Conservation (phyloP, 2,329 filamentous ascomycete species). For the Colletotrichum coccodes region DNA sequence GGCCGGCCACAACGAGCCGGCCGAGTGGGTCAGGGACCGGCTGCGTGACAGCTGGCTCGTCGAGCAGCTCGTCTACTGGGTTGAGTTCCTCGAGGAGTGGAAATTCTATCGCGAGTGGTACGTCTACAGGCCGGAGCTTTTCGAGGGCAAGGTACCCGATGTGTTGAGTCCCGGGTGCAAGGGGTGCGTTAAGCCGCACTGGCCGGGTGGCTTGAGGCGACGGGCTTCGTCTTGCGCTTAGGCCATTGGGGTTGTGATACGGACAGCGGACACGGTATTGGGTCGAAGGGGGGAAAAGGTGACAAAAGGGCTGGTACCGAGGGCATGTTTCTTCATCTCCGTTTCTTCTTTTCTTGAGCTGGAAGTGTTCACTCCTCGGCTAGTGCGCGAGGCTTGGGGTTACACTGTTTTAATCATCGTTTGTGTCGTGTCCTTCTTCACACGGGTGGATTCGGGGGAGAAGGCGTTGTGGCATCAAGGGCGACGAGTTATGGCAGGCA, state of each 20-base stretch:
- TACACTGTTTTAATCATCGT: conserved; percentile 5
- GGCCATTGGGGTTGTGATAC: not conserved
- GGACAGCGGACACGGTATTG: not conserved
- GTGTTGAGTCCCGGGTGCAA: conserved; percentile 28
- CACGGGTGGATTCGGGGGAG: not conserved
- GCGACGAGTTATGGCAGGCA: not conserved
- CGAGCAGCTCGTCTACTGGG: conserved; percentile 35
- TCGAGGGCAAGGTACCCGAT: conserved; percentile 27
- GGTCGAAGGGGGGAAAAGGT: not conserved
- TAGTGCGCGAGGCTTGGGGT: conserved; percentile 6
- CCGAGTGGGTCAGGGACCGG: conserved; percentile 26
- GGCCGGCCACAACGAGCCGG: conserved; percentile 1
- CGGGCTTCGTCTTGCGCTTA: conserved; percentile 25
- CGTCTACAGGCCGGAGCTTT: conserved; percentile 31
- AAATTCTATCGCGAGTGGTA: conserved; percentile 35
- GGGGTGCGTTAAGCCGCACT: conserved; percentile 26
- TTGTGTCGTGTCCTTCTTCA: not conserved
- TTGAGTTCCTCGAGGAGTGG: conserved; percentile 34
- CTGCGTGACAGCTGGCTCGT: conserved; percentile 35
- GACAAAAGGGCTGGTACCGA: conserved; percentile 19
- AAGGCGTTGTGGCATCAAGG: conserved; percentile 6
- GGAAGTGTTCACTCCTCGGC: not conserved
- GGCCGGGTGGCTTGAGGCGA: conserved; percentile 24
- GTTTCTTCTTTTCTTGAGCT: not conserved
- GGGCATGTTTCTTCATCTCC: not conserved